Percentiles rank a stretch among this genome's conserved stretches.
These are phyloP conservation scores for Pseudodiploospora longispora DNA, from an alignment of 2,329 filamentous ascomycete genomes.

Conservation along the genomic window DNA sequence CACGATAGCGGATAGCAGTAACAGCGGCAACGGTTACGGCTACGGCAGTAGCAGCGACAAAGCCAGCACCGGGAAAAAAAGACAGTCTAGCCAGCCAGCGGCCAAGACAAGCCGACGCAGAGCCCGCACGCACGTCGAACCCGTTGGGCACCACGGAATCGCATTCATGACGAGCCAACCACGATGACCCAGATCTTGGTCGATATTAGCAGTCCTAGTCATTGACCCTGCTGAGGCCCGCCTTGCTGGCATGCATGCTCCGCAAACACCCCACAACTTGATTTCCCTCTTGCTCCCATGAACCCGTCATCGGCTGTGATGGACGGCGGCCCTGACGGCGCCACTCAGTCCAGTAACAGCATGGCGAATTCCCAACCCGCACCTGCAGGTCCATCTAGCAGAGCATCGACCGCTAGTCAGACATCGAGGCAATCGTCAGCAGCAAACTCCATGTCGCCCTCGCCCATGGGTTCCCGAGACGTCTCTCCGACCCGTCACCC, in stretches of 20 bases:
- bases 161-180: constrained; percentile 25
- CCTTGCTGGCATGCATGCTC: constrained; percentile 25
- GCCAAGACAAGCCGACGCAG: neutral
- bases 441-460: constrained; percentile 27
- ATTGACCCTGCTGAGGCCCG: constrained; percentile 21
- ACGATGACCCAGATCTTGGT: constrained; percentile 25
- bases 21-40: too few species aligned
- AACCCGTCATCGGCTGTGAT: constrained; percentile 15
- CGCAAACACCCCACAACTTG: constrained; percentile 18
- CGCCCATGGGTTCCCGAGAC: constrained; percentile 35
- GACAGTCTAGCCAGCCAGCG: neutral
- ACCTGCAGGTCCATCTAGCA: constrained; percentile 6
- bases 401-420: constrained; percentile 18
- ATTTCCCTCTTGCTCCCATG: constrained; percentile 17
- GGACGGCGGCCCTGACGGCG: constrained; percentile 9
- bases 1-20: too few species aligned
- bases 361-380: constrained; percentile 11
- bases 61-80: neutral
- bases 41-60: too few species aligned
- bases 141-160: constrained; percentile 19
- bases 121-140: constrained; percentile 2
- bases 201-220: constrained; percentile 19
- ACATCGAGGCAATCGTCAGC: constrained; percentile 29
- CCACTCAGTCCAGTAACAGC: constrained; percentile 12
- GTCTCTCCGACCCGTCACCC: constrained; percentile 37